Evolutionary conservation across 768 basidiomycete species (phyloP).

Genomic region (Amanita pallidorosea): DNA sequence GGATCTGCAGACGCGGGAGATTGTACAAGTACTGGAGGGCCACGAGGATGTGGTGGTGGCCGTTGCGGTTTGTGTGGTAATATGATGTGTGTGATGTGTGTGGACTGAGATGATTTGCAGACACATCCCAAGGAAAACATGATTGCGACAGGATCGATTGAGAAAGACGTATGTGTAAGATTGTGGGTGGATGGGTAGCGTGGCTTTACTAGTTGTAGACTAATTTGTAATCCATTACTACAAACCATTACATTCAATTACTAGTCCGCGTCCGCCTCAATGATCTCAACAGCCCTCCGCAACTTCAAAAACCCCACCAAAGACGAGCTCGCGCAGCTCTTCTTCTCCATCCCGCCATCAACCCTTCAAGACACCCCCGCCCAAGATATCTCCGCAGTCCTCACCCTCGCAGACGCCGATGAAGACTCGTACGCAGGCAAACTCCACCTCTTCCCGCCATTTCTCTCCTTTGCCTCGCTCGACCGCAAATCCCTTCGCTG

Average conservation of each 20-base stretch:
- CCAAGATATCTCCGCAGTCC: conserved; percentile 80
- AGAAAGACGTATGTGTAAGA: conserved; percentile 71
- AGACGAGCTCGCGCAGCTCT: conserved; percentile 75
- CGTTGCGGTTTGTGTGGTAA: conserved; percentile 44
- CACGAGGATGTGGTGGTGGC: conserved; percentile 78
- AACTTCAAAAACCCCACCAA: conserved; percentile 89
- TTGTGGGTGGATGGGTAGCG: conserved; percentile 62
- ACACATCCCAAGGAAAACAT: conserved; percentile 81
- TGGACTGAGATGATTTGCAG: conserved; percentile 23
- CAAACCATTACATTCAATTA: no score
- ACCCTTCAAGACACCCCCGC: conserved; percentile 31
- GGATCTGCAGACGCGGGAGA: conserved; percentile 82
- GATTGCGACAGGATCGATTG: conserved; percentile 82
- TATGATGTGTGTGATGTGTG: not conserved
- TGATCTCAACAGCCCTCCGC: conserved; percentile 79
- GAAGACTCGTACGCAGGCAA: conserved; percentile 94
- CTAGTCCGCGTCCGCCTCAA: no score
- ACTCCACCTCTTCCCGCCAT: conserved; percentile 80
- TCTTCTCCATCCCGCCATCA: conserved; percentile 70
- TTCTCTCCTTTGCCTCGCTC: conserved; percentile 80
- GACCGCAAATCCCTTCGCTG: conserved; percentile 90
- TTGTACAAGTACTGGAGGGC: conserved; percentile 71
- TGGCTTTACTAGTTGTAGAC: no score
- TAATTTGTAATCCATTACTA: no score
- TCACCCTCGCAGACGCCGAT: conserved; percentile 73